Evolutionary conservation across 345 rosid genomes (phyloP), one percentile per base, ranked within the genome.

Genomic region (Eucalyptus shirleyi): DNA sequence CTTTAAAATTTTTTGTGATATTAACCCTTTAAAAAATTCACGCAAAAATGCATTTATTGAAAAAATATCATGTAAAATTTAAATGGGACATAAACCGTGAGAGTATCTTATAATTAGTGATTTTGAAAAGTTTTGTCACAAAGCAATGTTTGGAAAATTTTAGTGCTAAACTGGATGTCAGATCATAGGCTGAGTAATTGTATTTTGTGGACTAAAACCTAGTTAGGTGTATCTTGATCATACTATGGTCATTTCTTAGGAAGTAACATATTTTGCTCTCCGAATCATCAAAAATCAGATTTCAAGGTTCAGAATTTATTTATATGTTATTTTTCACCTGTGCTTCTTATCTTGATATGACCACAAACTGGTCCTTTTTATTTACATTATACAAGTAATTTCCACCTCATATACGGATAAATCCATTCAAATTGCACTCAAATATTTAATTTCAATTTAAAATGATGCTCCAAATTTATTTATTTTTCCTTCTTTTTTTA

Each of bases 1-100:
- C 2, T 21, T 59, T 24, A 4, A 59, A 59, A 59, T n/a, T 10
- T 56, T 53, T 56, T 56, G 23, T 55, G 60, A 55, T 55, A 55
- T 55, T 23, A 55, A 21, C 60, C 60, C 2, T 21, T 59, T 24
- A 4, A 59, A 59, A 59, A 59, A 59, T 15, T 59, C 14, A 1
- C 2, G 0, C 13, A 26, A 0, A 59, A 59, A 59, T 26, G n/a
- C 1, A 0, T 26, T 59, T 59, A 59, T 59, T 59, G 14, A 59
- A 11, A 11, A 1, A 26, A 59, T 59, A 59, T 26, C 65, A 26
- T 26, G 65, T 59, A 26, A 59, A 26, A 26, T 59, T 59, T 26
- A 59, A 59, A 2, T 59, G 0, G 30, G 13, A 26, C 14, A 59
- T 24, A 59, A 59, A 59, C 9, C 7, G 0, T 0, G 15, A 26